Percentiles rank a stretch among this genome's conserved stretches.
phyloP scores from a whole-genome alignment of 352 stramenopile species.

The Pythium rhizo-oryzae region DNA sequence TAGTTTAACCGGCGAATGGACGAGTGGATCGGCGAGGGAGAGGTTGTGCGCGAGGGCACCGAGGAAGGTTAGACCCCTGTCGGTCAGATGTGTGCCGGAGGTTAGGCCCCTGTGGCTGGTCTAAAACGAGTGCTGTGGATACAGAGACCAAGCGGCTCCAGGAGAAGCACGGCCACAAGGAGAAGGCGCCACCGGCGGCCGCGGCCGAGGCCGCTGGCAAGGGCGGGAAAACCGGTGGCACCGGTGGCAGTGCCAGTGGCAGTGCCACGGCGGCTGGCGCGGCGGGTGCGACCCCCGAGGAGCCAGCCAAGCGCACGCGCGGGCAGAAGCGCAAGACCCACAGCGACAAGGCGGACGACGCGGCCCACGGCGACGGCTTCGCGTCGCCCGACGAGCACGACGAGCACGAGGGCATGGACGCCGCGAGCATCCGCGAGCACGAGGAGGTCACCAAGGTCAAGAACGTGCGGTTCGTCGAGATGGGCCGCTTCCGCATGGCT shows the following conservation, averaged over 20 bases:
- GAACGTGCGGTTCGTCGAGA: conserved; percentile 96
- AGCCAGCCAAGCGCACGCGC: conserved; percentile 48
- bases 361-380: conserved; percentile 74
- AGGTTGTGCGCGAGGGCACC: conserved; percentile 74
- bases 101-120: background rate
- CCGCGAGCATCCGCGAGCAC: conserved; percentile 96
- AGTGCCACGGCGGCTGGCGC: background rate
- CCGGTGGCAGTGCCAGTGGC: too few species aligned
- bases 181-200: conserved; percentile 19
- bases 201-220: background rate
- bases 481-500: conserved; percentile 94
- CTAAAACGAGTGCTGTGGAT: too few species aligned
- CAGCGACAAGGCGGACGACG: conserved; percentile 17
- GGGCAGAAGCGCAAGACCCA: conserved; percentile 79
- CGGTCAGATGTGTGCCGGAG: background rate
- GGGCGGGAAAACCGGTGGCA: too few species aligned
- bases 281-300: conserved; percentile 25
- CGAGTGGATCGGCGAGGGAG: conserved; percentile 85
- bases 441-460: conserved; percentile 98
- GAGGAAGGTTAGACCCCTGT: conserved; percentile 46
- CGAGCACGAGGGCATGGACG: conserved; percentile 98
- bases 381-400: conserved; percentile 93
- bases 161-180: conserved; percentile 63
- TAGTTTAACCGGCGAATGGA: conserved; percentile 90
- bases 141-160: conserved; percentile 65